Percentiles rank a stretch among this genome's conserved stretches.
Evolutionary conservation across 306 rosid species (phyloP).

Genomic region (Lotus japonicus): DNA sequence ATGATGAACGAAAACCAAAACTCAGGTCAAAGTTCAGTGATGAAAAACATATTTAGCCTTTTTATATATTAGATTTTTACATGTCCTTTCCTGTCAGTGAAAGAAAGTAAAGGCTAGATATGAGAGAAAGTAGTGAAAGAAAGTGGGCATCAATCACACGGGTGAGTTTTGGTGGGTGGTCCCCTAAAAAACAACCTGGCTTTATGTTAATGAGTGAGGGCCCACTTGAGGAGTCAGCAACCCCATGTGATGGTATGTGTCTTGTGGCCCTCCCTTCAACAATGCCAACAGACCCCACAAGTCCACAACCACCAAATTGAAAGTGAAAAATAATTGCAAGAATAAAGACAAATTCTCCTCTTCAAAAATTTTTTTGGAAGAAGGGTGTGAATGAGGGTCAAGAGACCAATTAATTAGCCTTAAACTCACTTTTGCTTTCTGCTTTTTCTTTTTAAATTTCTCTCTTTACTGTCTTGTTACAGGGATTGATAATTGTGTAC

Average conservation of each 20-base stretch:
- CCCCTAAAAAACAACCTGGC: conserved; percentile 47
- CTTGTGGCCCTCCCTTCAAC: conserved; percentile 33
- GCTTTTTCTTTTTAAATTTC: conserved; percentile 35
- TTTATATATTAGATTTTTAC: conserved; percentile 17
- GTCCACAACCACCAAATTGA: background rate
- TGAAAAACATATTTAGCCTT: too few relatives aligned
- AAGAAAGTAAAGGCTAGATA: conserved; percentile 21
- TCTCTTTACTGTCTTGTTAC: too few relatives aligned
- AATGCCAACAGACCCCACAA: conserved; percentile 36
- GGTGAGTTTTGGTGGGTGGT: conserved; percentile 17
- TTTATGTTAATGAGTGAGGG: conserved; percentile 36
- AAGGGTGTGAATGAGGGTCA: too few relatives aligned
- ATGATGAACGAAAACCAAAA: too few relatives aligned
- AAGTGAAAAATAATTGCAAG: conserved; percentile 8
- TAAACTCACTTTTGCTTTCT: conserved; percentile 24
- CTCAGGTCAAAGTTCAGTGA: too few relatives aligned
- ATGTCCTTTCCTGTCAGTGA: conserved; percentile 33
- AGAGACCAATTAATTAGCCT: conserved; percentile 7
- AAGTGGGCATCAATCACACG: conserved; percentile 44
- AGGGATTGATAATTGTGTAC: too few relatives aligned
- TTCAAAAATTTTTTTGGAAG: too few relatives aligned
- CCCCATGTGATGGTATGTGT: conserved; percentile 54
- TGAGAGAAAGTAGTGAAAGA: background rate
- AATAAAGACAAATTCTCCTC: conserved; percentile 42
- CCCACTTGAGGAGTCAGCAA: conserved; percentile 51